Evolutionary conservation across 2,329 filamentous ascomycete genomes (phyloP).

Genomic region (Incumbomyces lentus): DNA sequence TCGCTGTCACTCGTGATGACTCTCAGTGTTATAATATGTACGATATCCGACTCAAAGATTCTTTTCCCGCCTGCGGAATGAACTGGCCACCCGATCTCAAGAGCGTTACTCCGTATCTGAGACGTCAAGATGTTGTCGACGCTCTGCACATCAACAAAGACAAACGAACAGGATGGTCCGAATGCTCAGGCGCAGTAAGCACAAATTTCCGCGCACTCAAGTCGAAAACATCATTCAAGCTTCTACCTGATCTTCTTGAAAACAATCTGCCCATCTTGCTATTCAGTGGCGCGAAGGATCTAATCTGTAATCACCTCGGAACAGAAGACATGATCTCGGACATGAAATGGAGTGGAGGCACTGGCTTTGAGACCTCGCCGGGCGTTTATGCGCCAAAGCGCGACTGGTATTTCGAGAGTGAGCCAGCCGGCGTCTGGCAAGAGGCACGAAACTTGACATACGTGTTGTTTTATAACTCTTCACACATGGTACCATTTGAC

Average conservation of each 20-base stretch:
- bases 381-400: constrained; percentile 86
- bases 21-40: constrained; percentile 88
- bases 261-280: constrained; percentile 65
- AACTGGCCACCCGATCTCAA: constrained; percentile 89
- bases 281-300: constrained; percentile 85
- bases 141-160: constrained; percentile 75
- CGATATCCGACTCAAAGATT: constrained; percentile 76
- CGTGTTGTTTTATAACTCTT: constrained; percentile 87
- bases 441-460: constrained; percentile 92
- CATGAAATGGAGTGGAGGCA: constrained; percentile 83
- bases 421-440: constrained; percentile 85
- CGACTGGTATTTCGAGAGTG: constrained; percentile 87
- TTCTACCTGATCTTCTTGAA: constrained; percentile 69
- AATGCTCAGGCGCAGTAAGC: constrained; percentile 75
- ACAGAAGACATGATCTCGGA: constrained; percentile 85
- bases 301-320: constrained; percentile 95
- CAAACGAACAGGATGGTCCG: constrained; percentile 80
- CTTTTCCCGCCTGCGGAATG: constrained; percentile 81
- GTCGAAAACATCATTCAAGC: constrained; percentile 60
- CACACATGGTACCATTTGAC: constrained; percentile 97
- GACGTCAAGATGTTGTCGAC: constrained; percentile 62
- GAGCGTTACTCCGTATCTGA: constrained; percentile 71
- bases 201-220: constrained; percentile 58
- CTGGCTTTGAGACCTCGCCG: constrained; percentile 77
- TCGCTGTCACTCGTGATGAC: constrained; percentile 52